phyloP scores from a whole-genome alignment of 208 protist genomes.

The Tritrichomonas musculus region DNA sequence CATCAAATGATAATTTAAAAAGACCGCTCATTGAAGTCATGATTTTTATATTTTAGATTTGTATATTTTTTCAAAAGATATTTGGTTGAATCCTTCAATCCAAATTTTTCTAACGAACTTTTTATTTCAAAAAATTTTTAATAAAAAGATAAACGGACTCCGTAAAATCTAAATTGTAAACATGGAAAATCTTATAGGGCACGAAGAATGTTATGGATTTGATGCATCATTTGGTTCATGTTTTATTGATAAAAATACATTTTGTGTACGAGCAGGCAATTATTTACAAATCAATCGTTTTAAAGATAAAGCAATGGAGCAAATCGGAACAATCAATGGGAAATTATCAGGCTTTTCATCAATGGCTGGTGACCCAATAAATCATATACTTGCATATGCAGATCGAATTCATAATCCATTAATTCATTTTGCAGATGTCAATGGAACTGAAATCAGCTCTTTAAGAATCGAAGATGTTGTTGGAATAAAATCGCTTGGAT shows the following conservation, averaged over 20 bases:
- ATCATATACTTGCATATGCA: not conserved
- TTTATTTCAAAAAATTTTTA: no score
- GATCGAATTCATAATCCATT: not conserved
- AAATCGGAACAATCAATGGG: not conserved
- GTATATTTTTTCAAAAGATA: no score
- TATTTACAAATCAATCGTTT: not conserved
- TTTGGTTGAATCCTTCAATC: no score
- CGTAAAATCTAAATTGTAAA: no score
- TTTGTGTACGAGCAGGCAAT: not conserved
- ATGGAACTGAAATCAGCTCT: not conserved
- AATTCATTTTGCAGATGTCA: not conserved
- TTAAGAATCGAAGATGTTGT: not conserved
- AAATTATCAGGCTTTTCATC: constrained; percentile 25
- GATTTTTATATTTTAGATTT: no score
- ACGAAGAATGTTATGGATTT: not conserved
- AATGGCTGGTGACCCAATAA: not conserved
- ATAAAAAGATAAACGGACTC: no score
- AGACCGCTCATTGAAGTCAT: not conserved
- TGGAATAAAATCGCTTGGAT: not conserved
- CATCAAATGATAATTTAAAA: not conserved
- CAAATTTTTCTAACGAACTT: no score
- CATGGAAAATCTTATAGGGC: not conserved
- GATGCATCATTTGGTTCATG: constrained; percentile 18
- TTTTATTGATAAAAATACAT: constrained; percentile 6
- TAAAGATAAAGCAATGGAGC: constrained; percentile 11